Evolutionary conservation across 192 early-diverging fungal genomes (phyloP).

Genomic region (Coemansia sp.): DNA sequence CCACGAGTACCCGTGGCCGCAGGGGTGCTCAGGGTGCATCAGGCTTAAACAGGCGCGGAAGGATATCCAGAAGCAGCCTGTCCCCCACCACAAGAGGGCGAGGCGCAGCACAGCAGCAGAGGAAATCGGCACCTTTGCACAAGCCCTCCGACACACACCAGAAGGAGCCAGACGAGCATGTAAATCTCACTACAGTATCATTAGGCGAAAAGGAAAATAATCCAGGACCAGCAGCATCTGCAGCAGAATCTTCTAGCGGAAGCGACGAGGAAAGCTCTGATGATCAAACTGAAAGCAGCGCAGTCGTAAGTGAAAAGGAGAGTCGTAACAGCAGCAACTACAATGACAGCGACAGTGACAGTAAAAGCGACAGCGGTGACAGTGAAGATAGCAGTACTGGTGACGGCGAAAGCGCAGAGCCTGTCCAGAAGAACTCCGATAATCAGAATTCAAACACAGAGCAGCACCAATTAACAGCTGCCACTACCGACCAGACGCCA

Average conservation of each 20-base stretch:
- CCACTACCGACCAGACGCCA: not conserved
- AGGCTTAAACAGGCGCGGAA: not conserved
- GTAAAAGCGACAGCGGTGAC: not conserved
- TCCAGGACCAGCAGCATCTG: not conserved
- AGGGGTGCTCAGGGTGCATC: not conserved
- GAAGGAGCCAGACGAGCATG: not conserved
- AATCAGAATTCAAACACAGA: not conserved
- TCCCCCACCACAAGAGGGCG: not conserved
- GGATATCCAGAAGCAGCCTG: not conserved
- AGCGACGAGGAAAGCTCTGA: not conserved
- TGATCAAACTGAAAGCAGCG: not conserved
- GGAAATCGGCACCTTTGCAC: not conserved
- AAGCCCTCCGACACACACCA: not conserved
- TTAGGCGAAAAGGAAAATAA: not conserved
- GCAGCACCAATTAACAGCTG: not conserved
- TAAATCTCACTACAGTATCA: not conserved
- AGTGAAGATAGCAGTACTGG: not conserved
- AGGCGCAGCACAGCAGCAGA: not conserved
- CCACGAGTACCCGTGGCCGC: not conserved
- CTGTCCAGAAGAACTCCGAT: not conserved
- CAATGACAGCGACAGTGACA: not conserved
- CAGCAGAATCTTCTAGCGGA: not conserved
- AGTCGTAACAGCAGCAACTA: not conserved
- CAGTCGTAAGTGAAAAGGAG: not conserved
- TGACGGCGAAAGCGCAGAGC: not conserved